Conservation (phyloP, 257 asterid genomes). For the Solanum corneliomulleri region DNA sequence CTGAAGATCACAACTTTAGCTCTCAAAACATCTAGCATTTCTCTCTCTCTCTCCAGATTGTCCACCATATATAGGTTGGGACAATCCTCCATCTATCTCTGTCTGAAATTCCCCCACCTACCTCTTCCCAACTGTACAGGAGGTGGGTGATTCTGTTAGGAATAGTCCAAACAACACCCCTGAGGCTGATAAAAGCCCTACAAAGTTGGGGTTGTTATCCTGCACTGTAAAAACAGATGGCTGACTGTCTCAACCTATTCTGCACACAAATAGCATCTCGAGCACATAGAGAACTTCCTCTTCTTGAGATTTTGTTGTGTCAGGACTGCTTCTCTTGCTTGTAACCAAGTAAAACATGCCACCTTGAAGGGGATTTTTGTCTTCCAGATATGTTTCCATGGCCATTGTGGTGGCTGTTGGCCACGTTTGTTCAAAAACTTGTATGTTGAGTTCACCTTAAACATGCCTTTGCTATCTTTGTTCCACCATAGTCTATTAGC, state of each 20-base stretch:
- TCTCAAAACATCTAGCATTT: neutral
- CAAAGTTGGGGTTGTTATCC: neutral
- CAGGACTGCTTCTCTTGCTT: neutral
- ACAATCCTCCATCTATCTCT: neutral
- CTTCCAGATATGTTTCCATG: neutral
- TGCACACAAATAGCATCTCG: neutral
- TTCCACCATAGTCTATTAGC: neutral
- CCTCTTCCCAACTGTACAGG: neutral
- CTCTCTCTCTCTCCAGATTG: neutral
- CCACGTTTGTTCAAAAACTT: neutral
- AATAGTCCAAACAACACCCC: neutral
- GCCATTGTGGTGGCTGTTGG: neutral
- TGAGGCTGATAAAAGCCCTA: neutral
- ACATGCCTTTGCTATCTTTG: neutral
- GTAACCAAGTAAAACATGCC: neutral
- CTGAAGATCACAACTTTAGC: neutral
- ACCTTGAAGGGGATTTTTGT: neutral
- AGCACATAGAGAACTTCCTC: neutral
- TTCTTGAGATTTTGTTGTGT: neutral
- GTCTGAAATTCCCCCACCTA: neutral
- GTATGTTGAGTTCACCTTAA: neutral
- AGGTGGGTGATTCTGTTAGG: neutral
- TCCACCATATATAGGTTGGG: neutral
- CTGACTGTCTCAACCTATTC: neutral
- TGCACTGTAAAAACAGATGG: neutral